Evolutionary conservation across 805 yeast species (phyloP), one percentile per base, ranked within the genome.

Genomic region (Yamadazyma insecticola): DNA sequence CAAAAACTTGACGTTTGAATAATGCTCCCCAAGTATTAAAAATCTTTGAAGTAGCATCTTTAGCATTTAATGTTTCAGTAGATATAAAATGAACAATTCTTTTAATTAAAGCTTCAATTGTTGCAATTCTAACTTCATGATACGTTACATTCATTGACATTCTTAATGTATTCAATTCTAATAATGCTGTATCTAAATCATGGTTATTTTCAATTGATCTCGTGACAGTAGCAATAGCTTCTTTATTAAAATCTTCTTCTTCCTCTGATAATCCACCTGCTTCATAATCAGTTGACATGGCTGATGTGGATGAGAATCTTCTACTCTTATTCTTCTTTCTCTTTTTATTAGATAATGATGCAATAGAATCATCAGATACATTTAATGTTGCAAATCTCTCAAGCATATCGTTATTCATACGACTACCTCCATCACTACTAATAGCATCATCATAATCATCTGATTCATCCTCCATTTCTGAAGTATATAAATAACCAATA

Each of bases 141-240:
- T 92, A 90, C 0, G 92, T 74, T 12, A 88, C 98, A 54, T 92
- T 87, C 92, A 89, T 83, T 48, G 96, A 86, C 98, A 92, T 90
- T 61, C 97, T 74, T 50, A 92, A 70, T 0, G 98, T 92, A 54
- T 90, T 90, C 48, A 92, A 72, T 61, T 92, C 98, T 37, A 92
- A 64, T 41, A 87, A 62, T 0, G 98, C 97, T 10, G 96, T 89
- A 53, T 90, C 97, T 38, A 87, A 69, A 48, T 85, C 95, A 57
- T 92, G 98, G 55, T 87, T 84, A 50, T 89, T 81, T 45, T 84
- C 90, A 57, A 92, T 73, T 1, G 98, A 95, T 51, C 98, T 74
- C 45, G 81, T 86, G 19, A 92, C 84, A 0, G 97, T 87, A 8
- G 95, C 96, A 37, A 82, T 67, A n/a, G 96, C 98, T 66, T 92